Evolutionary conservation across 352 stramenopile species (phyloP).

Genomic region (Phytophthora cactorum): DNA sequence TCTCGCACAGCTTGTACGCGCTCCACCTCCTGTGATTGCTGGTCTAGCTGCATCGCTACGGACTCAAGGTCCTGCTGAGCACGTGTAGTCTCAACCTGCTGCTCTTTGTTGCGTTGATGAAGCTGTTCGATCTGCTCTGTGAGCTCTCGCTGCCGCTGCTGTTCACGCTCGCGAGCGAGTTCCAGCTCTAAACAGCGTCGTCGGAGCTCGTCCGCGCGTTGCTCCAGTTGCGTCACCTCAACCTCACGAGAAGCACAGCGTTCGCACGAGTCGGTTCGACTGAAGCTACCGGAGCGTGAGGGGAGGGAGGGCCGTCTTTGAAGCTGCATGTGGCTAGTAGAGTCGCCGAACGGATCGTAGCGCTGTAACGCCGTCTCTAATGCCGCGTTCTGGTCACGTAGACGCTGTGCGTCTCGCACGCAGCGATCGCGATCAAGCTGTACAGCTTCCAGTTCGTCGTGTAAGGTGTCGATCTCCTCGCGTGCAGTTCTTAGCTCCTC

Average conservation of each 20-base stretch:
- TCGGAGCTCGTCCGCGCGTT: conserved; percentile 39
- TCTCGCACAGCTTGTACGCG: conserved; percentile 29
- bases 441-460: conserved; percentile 35
- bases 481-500: conserved; percentile 42
- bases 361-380: conserved; percentile 43
- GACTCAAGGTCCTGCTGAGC: conserved; percentile 29
- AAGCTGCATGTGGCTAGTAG: not conserved
- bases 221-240: conserved; percentile 28
- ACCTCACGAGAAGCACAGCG: conserved; percentile 27
- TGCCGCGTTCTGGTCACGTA: conserved; percentile 33
- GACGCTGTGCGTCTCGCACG: conserved; percentile 26
- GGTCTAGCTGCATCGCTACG: conserved; percentile 22
- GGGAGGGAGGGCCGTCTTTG: conserved; percentile 18
- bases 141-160: conserved; percentile 34
- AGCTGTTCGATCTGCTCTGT: conserved; percentile 28
- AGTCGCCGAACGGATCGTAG: conserved; percentile 12
- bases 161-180: conserved; percentile 39
- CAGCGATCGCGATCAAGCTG: conserved; percentile 28
- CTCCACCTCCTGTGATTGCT: conserved; percentile 31
- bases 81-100: conserved; percentile 17
- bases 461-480: conserved; percentile 35
- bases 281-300: conserved; percentile 20
- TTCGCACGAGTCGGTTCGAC: conserved; percentile 25
- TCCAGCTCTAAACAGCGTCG: conserved; percentile 57
- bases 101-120: conserved; percentile 29